Conservation (phyloP, 2,329 filamentous ascomycete genomes). For the Teratosphaeria viscida region DNA sequence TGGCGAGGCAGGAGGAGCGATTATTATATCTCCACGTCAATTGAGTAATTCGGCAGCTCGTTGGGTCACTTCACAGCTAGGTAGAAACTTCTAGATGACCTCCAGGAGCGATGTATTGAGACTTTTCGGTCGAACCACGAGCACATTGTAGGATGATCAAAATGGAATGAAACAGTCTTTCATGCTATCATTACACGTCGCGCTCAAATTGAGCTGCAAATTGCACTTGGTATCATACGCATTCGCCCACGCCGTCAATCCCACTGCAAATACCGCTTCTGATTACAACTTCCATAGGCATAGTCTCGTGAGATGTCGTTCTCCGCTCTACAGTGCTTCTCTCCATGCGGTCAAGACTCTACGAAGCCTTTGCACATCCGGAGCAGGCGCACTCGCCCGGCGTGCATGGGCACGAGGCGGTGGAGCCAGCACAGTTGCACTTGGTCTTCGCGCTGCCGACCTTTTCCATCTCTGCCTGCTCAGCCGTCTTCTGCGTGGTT, state of each 20-base stretch:
- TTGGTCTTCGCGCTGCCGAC: constrained; percentile 39
- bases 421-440: constrained; percentile 40
- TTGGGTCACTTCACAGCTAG: not conserved
- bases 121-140: not conserved
- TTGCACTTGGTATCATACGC: not conserved
- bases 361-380: constrained; percentile 35
- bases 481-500: constrained; percentile 9
- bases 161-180: not conserved
- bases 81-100: not conserved
- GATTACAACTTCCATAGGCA: not conserved
- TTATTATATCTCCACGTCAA: not conserved
- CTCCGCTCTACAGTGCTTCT: not conserved
- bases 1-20: not conserved
- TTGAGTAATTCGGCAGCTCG: not conserved
- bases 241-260: not conserved
- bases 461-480: constrained; percentile 32
- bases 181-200: not conserved
- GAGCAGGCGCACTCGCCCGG: constrained; percentile 39
- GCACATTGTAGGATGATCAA: not conserved
- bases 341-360: not conserved
- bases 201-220: not conserved
- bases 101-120: not conserved
- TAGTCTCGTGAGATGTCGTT: not conserved
- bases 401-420: constrained; percentile 37
- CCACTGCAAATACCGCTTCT: not conserved